Base-by-base conservation (phyloP, 768 basidiomycete genomes). In the Leccinum rimulosum region DNA sequence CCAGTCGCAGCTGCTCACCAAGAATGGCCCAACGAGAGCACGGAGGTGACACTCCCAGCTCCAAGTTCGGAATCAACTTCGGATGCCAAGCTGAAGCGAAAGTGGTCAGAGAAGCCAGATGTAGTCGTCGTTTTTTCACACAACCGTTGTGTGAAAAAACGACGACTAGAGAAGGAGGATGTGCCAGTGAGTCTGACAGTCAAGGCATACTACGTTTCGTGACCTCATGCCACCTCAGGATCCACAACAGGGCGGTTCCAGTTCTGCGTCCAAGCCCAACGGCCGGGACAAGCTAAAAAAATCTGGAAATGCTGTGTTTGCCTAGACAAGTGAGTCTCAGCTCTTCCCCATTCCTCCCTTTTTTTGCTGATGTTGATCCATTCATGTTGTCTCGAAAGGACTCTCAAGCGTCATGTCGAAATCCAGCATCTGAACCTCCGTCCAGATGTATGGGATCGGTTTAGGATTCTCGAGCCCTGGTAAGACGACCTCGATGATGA, bases 381-480 rank as follows among this genome's bases (percentile, higher is more conserved):
- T 47, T 17, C 25, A 64, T 63, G 12, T 17, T 51, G 1, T 61
- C 63, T 15, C 47, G 58, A 7, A 64, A 19, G 27, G 63, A 64
- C 14, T 12, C 51, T 1, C 14, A 64, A 64, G 19, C 52, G 63
- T 27, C 63, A 64, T 10, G 19, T 61, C 11, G 5, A 8, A 3
- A 1, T 4, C 10, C 1, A 25, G 3, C 60, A 61, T 14, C 0
- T 1, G 27, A 9, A 22, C 2, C 38, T 61, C 11, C 2, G 3
- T 8, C 1, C 6, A 7, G 4, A 11, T 7, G n/a, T 30, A 30
- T 22, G 22, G 22, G 22, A 22, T 22, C 22, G 22, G 22, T 22
- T 22, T 22, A 22, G 22, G 22, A 22, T 22, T 22, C 22, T 22
- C 22, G 22, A 22, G 22, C 22, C 22, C 22, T 22, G 22, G 22